phyloP scores from a whole-genome alignment of 164 flowering plant genomes.

The Stephania japonica region DNA sequence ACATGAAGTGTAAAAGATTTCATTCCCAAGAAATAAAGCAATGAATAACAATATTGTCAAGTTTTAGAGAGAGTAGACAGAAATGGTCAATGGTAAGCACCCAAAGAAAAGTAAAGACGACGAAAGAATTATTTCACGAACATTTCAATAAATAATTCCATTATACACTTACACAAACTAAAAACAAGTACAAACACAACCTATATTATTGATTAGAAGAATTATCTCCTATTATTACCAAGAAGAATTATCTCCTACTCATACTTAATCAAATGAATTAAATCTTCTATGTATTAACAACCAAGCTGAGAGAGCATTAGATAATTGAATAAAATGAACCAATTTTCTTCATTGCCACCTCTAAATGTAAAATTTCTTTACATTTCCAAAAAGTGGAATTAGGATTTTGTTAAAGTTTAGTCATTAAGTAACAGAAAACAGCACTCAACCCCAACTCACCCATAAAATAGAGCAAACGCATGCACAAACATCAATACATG shows the following conservation, averaged over 20 bases:
- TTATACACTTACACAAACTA: not conserved
- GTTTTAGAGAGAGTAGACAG: no score
- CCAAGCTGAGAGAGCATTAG: not conserved
- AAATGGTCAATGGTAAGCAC: no score
- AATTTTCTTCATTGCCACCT: not conserved
- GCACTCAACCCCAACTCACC: no score
- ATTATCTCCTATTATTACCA: no score
- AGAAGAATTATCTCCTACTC: no score
- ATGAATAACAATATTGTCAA: not conserved
- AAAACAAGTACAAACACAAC: not conserved
- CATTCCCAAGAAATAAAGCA: not conserved
- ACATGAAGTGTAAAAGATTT: not conserved
- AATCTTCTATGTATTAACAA: not conserved
- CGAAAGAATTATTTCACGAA: not conserved
- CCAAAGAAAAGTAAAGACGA: not conserved
- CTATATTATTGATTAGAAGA: not conserved
- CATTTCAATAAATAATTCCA: no score
- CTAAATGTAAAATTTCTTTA: not conserved
- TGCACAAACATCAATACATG: not conserved
- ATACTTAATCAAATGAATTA: not conserved
- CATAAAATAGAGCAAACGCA: not conserved
- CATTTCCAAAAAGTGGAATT: no score
- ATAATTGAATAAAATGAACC: not conserved
- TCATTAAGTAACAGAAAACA: no score
- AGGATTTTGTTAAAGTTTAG: not conserved